Evolutionary conservation across 148 eudicot genomes (phyloP).

Genomic region (Rhododendron kiyosumense): DNA sequence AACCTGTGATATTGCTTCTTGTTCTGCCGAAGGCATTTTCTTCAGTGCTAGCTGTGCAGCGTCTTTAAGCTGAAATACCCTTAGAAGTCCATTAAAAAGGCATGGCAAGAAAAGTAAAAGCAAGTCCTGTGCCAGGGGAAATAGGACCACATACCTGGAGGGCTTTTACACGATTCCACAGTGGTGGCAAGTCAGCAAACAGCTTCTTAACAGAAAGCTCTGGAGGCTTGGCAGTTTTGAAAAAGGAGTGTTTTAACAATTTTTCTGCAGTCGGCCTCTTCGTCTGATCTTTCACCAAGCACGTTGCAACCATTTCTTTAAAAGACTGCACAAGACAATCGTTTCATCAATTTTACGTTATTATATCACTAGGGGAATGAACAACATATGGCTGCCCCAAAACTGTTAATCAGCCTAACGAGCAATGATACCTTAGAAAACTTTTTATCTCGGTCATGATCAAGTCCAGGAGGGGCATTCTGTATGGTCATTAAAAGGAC

Average conservation of each 20-base stretch:
- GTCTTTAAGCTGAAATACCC: constrained; percentile 45
- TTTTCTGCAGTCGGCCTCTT: constrained; percentile 95
- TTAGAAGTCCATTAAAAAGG: neutral
- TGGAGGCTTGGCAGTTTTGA: constrained; percentile 87
- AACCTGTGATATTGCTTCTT: constrained; percentile 78
- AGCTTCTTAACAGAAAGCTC: constrained; percentile 82
- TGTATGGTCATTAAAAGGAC: constrained; percentile 97
- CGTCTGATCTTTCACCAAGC: constrained; percentile 98
- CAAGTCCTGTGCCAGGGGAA: neutral
- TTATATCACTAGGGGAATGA: neutral
- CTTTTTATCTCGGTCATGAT: constrained; percentile 93
- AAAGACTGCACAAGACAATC: constrained; percentile 58
- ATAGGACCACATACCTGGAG: constrained; percentile 52
- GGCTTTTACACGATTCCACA: constrained; percentile 90
- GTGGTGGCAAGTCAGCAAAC: constrained; percentile 80
- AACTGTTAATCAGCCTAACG: neutral
- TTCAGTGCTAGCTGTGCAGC: constrained; percentile 96
- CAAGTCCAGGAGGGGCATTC: constrained; percentile 98
- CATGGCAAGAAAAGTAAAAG: constrained; percentile 8
- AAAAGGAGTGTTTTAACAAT: constrained; percentile 86
- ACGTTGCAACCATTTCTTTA: constrained; percentile 98
- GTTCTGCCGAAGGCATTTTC: constrained; percentile 88
- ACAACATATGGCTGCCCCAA: neutral
- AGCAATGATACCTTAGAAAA: constrained; percentile 74
- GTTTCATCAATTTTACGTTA: neutral